Conservation (phyloP, 441 rosid genomes). For the Jatropha podagrica region DNA sequence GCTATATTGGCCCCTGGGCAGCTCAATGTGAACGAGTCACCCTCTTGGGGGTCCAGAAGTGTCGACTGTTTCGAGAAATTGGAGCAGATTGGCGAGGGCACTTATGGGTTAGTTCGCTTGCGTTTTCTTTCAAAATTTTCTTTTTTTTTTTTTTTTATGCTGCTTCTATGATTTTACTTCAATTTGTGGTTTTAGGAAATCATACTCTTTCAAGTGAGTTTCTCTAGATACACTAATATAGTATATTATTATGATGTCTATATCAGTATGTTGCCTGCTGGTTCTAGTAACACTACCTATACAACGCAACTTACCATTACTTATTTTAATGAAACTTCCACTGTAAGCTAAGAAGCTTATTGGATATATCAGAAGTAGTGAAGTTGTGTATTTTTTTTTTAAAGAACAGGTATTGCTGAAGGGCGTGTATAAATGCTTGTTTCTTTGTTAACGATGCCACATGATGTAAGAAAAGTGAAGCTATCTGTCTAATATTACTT, state of each 20-base stretch:
- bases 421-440: too few relatives aligned
- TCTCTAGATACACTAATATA: not conserved
- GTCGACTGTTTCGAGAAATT: conserved; percentile 90
- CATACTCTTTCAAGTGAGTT: not conserved
- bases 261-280: too few relatives aligned
- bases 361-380: too few relatives aligned
- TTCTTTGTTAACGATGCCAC: too few relatives aligned
- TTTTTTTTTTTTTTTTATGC: not conserved
- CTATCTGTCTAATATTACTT: not conserved
- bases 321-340: too few relatives aligned
- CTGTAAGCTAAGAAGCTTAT: too few relatives aligned
- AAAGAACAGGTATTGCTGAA: too few relatives aligned
- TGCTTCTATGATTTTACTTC: not conserved
- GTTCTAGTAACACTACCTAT: too few relatives aligned
- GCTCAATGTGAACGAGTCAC: conserved; percentile 68
- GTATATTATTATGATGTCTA: too few relatives aligned
- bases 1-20: conserved; percentile 66
- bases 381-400: not conserved
- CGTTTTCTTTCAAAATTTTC: not conserved
- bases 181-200: not conserved
- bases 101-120: conserved; percentile 63
- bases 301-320: too few relatives aligned
- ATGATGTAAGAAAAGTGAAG: not conserved
- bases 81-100: conserved; percentile 94
- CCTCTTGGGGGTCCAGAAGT: conserved; percentile 83